These are phyloP conservation scores for Monascus ruber DNA, from an alignment of 2,329 filamentous ascomycete species.

Conservation along the genomic window DNA sequence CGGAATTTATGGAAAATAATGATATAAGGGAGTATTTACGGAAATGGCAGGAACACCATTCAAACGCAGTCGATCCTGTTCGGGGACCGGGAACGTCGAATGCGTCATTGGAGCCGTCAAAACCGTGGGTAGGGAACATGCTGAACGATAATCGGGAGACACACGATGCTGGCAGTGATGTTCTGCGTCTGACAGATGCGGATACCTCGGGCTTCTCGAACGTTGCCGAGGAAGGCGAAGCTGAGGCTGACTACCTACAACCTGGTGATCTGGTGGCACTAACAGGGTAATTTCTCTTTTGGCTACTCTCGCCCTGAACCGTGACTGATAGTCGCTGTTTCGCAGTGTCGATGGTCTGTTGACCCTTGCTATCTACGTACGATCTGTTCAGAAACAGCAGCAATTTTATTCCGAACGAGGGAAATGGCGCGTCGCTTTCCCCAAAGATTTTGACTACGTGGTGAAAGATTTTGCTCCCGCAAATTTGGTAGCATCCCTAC, in stretches of 20 bases:
- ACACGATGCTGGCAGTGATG: constrained; percentile 15
- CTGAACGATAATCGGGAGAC: constrained; percentile 20
- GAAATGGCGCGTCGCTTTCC: constrained; percentile 30
- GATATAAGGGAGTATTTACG: constrained; percentile 31
- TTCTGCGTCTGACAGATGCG: constrained; percentile 11
- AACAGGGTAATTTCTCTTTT: constrained; percentile 14
- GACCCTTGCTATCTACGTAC: constrained; percentile 29
- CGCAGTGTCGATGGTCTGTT: constrained; percentile 15
- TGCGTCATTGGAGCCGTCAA: constrained; percentile 1
- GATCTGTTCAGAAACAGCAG: constrained; percentile 28
- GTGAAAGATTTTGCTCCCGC: constrained; percentile 39
- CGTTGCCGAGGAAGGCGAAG: constrained; percentile 19
- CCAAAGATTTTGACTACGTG: constrained; percentile 35
- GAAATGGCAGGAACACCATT: constrained; percentile 27
- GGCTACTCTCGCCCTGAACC: background rate
- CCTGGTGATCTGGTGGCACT: constrained; percentile 32
- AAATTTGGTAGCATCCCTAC: constrained; percentile 34
- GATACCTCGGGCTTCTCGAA: constrained; percentile 16
- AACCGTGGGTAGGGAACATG: constrained; percentile 20
- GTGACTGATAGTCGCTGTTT: background rate
- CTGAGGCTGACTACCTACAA: constrained; percentile 19
- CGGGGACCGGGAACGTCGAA: constrained; percentile 11
- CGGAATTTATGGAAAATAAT: constrained; percentile 24
- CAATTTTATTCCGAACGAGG: constrained; percentile 34
- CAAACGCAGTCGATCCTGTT: constrained; percentile 19